Conservation (phyloP, 257 asterid genomes). For the Fraxinus anomala region DNA sequence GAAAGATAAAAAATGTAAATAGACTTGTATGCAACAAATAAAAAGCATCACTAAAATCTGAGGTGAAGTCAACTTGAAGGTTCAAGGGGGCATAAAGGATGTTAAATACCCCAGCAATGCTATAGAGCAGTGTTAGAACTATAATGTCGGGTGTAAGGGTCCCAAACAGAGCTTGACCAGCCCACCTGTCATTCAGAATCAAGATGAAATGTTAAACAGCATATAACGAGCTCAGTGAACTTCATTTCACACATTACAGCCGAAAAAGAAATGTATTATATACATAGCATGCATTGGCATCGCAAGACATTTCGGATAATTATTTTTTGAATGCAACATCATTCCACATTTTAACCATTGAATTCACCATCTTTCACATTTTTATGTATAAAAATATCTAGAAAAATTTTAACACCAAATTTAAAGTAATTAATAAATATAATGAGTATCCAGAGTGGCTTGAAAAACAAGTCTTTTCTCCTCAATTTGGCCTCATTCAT, state of each 20-base stretch:
- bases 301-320: neutral
- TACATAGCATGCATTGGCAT: constrained; percentile 17
- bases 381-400: neutral
- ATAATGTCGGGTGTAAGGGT: constrained; percentile 82
- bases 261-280: neutral
- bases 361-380: constrained; percentile 3
- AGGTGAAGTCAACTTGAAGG: neutral
- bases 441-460: constrained; percentile 16
- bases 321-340: constrained; percentile 1
- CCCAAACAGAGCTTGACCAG: constrained; percentile 98
- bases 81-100: constrained; percentile 10
- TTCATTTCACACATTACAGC: constrained; percentile 8
- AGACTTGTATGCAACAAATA: constrained; percentile 8
- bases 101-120: constrained; percentile 83
- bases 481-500: neutral
- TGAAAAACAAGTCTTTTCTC: neutral
- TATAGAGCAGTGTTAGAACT: constrained; percentile 84
- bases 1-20: neutral
- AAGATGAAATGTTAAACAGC: constrained; percentile 25
- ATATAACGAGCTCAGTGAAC: constrained; percentile 6
- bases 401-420: constrained; percentile 4
- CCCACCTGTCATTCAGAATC: constrained; percentile 71
- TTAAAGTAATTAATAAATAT: constrained; percentile 14
- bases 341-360: neutral
- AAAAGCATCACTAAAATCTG: neutral